Base-by-base conservation (phyloP, 202 grass and related monocot genomes). In the Brachypodium distachyon region DNA sequence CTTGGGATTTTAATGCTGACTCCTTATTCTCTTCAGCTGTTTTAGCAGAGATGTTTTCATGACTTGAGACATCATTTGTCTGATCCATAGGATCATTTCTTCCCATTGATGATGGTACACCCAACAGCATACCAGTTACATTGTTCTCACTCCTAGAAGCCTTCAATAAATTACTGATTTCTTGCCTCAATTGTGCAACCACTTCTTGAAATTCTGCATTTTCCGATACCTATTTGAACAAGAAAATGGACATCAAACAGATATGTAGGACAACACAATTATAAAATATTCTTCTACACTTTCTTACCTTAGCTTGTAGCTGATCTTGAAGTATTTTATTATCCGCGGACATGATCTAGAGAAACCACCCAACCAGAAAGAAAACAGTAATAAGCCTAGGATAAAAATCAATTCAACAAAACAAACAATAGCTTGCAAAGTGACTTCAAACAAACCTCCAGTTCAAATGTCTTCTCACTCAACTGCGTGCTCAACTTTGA, bases 251-350 rank as follows among this genome's bases (percentile, higher is more conserved):
- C 59, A 67, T 88, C 68, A 87, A 57, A 77, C 36, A 62, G 46
- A 67, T 82, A 53, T 72, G 81, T 74, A 77, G 42, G 68, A 77
- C 42, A 73, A n/a, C 4, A 2, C 80, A 67, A 75, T 70, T 28
- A 73, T 29, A 84, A 67, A 75, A 74, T 28, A 73, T 29, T 32
- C 42, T 27, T 41, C 31, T 22, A 39, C 41, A 29, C 4, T 56
- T 76, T 71, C 83, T 76, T 61, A 94, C 95, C 95, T 98, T 98
- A 64, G 80, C 73, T 82, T 94, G 91, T 27, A 98, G 79, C 74
- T 98, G 95, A 55, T 98, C 91, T 88, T 98, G 95, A 81, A 98
- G 95, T 83, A 98, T 86, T 83, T 92, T 94, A 83, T 98, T 98
- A 81, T 98, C 95, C 27, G 95, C 95, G 71, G 95, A 94, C 89